phyloP scores from a whole-genome alignment of 129 eudicot species.

The Ambrosia trifida region DNA sequence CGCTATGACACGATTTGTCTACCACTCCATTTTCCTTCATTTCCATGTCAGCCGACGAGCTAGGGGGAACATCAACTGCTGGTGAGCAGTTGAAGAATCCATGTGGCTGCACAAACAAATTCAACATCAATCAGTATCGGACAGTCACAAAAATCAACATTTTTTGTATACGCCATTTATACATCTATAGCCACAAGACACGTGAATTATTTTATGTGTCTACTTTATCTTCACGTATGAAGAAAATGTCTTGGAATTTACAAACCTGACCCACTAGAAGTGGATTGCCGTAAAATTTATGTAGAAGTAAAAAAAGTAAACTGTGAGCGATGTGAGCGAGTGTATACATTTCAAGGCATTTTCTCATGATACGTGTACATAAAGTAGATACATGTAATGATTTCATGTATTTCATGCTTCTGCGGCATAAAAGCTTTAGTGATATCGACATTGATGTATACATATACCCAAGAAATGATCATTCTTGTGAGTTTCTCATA shows the following conservation, averaged over 20 bases:
- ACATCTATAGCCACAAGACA: neutral
- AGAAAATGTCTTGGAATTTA: neutral
- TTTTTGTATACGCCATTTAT: neutral
- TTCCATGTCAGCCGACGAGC: conserved; percentile 44
- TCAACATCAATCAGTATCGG: neutral
- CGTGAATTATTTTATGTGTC: neutral
- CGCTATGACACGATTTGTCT: conserved; percentile 49
- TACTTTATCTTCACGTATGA: neutral
- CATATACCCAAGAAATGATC: neutral
- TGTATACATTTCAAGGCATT: too few species aligned
- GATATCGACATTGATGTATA: neutral
- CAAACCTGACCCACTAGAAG: neutral
- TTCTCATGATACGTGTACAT: too few species aligned
- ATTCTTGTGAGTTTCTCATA: too few species aligned
- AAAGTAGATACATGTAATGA: too few species aligned
- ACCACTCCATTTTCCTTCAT: conserved; percentile 53
- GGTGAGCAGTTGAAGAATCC: conserved; percentile 78
- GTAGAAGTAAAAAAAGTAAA: neutral
- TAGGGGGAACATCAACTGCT: conserved; percentile 68
- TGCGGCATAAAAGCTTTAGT: neutral
- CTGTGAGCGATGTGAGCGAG: neutral
- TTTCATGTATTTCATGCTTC: too few species aligned
- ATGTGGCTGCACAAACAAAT: conserved; percentile 56
- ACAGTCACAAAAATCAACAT: neutral
- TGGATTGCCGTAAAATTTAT: neutral